A percentile compares a stretch with the other conserved stretches of the same genome.
These are phyloP conservation scores for Phytophthora lateralis DNA, from an alignment of 352 stramenopile species.

Conservation along the genomic window DNA sequence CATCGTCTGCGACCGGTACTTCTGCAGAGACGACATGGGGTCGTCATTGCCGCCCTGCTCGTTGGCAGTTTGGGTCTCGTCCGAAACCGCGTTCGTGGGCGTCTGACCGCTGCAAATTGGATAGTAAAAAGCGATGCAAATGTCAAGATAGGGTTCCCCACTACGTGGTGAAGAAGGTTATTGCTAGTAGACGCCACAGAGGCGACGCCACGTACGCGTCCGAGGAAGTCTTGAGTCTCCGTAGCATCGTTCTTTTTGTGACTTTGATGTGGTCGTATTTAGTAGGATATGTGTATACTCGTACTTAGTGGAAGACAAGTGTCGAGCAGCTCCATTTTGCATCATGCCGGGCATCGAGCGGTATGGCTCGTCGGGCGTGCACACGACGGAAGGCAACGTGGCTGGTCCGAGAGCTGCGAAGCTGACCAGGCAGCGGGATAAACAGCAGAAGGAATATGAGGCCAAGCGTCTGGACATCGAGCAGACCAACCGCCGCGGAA, in stretches of 20 bases:
- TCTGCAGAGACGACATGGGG: conserved; percentile 84
- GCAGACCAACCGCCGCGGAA: conserved; percentile 72
- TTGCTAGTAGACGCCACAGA: conserved; percentile 1
- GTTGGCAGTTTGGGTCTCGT: conserved; percentile 18
- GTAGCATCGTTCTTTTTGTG: conserved; percentile 48
- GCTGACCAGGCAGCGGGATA: conserved; percentile 92
- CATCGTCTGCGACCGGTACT: conserved; percentile 88
- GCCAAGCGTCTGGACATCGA: conserved; percentile 92
- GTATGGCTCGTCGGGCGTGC: conserved; percentile 88
- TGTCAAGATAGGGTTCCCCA: background rate
- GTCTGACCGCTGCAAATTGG: conserved; percentile 24
- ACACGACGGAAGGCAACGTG: conserved; percentile 97
- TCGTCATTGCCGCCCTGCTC: conserved; percentile 34
- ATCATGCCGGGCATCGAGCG: conserved; percentile 75
- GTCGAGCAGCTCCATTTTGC: conserved; percentile 2
- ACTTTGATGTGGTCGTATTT: conserved; percentile 28
- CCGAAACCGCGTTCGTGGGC: conserved; percentile 7
- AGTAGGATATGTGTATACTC: conserved; percentile 14
- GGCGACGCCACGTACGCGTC: conserved; percentile 45
- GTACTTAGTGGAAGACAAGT: conserved; percentile 32
- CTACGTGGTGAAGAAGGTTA: background rate
- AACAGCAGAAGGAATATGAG: conserved; percentile 95
- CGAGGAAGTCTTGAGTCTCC: conserved; percentile 64
- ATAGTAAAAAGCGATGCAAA: conserved; percentile 3
- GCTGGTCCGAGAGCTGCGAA: conserved; percentile 90